These are phyloP conservation scores for Cystobasidium onofrii DNA, from an alignment of 768 basidiomycete genomes.

Conservation along the genomic window DNA sequence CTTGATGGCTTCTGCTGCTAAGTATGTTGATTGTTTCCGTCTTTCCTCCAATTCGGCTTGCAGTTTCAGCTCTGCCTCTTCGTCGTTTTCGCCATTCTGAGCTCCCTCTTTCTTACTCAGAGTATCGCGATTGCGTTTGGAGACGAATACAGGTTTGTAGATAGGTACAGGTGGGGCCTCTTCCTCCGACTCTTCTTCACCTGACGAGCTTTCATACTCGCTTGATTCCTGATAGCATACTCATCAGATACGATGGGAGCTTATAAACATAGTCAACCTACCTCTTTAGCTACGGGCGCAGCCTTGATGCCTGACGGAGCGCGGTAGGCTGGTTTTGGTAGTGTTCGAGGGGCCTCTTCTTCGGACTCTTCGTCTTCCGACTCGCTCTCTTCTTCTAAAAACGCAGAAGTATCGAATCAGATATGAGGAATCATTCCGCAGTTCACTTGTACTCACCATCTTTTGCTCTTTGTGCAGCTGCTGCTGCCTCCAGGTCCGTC, in stretches of 20 bases:
- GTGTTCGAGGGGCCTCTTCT: neutral
- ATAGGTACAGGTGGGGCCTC: constrained; percentile 67
- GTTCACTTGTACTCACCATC: neutral
- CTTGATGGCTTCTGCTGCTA: constrained; percentile 88
- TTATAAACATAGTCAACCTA: neutral
- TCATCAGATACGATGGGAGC: constrained; percentile 44
- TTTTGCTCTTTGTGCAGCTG: neutral
- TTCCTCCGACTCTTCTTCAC: constrained; percentile 54
- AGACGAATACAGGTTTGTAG: constrained; percentile 88
- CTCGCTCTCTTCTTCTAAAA: constrained; percentile 16
- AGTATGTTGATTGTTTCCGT: constrained; percentile 75
- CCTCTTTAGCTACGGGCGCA: neutral
- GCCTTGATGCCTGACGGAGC: neutral
- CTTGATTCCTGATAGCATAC: neutral
- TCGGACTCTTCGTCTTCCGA: constrained; percentile 16
- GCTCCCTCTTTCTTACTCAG: constrained; percentile 62
- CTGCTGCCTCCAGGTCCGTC: neutral
- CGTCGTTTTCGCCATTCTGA: constrained; percentile 56
- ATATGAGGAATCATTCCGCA: neutral
- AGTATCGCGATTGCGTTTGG: constrained; percentile 60
- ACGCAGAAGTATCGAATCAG: neutral
- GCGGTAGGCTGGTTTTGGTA: constrained; percentile 14
- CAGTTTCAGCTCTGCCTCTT: constrained; percentile 62
- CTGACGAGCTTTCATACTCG: constrained; percentile 67
- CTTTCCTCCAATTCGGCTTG: constrained; percentile 72